A percentile compares a stretch with the other conserved stretches of the same genome.
Conservation (phyloP, 805 yeast species). For the Jamesozyma lodderae region DNA sequence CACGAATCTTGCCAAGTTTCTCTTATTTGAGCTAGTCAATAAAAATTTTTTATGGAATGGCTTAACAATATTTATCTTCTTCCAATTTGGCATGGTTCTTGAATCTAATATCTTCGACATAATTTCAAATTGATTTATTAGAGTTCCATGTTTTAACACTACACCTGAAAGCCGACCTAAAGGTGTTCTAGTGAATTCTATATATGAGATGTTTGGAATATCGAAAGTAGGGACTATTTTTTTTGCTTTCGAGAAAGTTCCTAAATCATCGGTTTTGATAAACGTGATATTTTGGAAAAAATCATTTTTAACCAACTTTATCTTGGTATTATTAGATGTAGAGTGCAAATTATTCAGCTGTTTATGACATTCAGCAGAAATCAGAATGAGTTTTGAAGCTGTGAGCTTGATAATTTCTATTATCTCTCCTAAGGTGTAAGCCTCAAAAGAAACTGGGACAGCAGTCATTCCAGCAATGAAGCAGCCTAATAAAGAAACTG, state of each 20-base stretch:
- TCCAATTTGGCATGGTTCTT: conserved; percentile 35
- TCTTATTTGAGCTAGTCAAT: conserved; percentile 6
- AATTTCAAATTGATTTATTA: conserved; percentile 80
- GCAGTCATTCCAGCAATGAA: conserved; percentile 91
- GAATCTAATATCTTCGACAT: conserved; percentile 61
- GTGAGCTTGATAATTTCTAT: conserved; percentile 63
- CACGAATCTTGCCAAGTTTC: conserved; percentile 36
- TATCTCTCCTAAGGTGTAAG: conserved; percentile 54
- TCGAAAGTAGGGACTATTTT: conserved; percentile 56
- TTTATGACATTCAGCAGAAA: conserved; percentile 71
- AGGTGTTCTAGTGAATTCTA: conserved; percentile 85
- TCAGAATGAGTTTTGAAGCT: conserved; percentile 65
- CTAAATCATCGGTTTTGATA: conserved; percentile 77
- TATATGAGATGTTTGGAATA: conserved; percentile 80
- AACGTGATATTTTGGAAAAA: conserved; percentile 26
- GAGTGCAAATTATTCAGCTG: conserved; percentile 58
- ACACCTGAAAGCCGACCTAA: conserved; percentile 90
- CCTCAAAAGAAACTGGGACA: conserved; percentile 77
- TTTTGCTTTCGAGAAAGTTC: conserved; percentile 53
- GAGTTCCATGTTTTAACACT: conserved; percentile 80
- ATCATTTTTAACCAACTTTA: conserved; percentile 26
- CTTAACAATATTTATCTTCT: conserved; percentile 39
- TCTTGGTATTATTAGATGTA: conserved; percentile 29
- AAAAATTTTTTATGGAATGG: conserved; percentile 31
- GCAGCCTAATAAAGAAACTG: conserved; percentile 82